Base-by-base conservation (phyloP, 441 rosid genomes). In the Corymbia citriodora region DNA sequence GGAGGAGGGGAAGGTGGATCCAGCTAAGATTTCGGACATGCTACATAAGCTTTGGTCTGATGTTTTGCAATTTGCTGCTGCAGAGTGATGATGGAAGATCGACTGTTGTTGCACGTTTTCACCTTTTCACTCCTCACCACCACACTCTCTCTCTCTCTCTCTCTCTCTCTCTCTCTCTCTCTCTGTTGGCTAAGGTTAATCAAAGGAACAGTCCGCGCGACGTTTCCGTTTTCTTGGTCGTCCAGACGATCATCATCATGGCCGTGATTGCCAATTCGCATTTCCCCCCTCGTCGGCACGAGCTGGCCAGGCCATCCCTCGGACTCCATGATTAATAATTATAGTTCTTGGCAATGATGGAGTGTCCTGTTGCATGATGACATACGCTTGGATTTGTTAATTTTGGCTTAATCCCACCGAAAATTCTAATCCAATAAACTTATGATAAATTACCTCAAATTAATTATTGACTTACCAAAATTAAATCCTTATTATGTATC, bases 1-100 rank as follows among this genome's bases (percentile, higher is more conserved):
- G 33, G 2, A 18, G n/a, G 53, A 31, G 89, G 1, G 29, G 21
- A 74, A 68, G 74, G 91, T 74, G 96, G 92, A 93, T 94, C 95
- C 97, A 96, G 97, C 97, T 96, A 95, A 94, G 96, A 92, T 93
- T 93, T 94, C 94, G 89, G 94, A 40, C 45, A 40, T 4, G 45
- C 31, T 2, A 29, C 87, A 94, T n/a, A 1, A 29, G 48, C 55
- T 70, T 74, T 5, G 52, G 36, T 40, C 45, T 40, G 45, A 40
- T 45, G 57, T 29, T 23, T 57, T 57, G 29, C 45, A 57, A 5
- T 27, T 57, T 25, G 63, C 63, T 49, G 45, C 19, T 54, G 8
- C 57, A 7, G 57, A 6, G 57, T 50, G 55, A 59, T 25, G 65
- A 5, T 25, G 70, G 70, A 63, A 18, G 17, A 13, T 72, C 23